Evolutionary conservation across 1,284 basidiomycete species (phyloP).

Genomic region (Nidula niveotomentosa): DNA sequence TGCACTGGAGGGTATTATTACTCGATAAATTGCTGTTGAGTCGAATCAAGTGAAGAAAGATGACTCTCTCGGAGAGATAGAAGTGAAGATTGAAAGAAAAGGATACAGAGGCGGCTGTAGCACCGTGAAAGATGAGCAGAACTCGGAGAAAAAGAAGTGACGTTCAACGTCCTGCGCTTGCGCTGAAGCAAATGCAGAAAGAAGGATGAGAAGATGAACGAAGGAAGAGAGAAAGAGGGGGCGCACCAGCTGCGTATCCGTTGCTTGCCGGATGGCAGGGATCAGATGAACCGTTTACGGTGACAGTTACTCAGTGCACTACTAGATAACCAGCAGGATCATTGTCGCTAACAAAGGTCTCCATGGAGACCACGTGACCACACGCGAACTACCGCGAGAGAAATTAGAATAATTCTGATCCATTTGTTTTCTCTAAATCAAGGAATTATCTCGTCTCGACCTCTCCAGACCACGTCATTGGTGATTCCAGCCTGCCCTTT

Average conservation of each 20-base stretch:
- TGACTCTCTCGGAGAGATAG: slow-evolving; percentile 31
- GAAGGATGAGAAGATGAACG: slow-evolving; percentile 24
- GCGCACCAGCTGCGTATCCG: slow-evolving; percentile 13
- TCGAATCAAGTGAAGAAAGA: slow-evolving; percentile 9
- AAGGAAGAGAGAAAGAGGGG: slow-evolving; percentile 12
- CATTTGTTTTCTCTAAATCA: no score
- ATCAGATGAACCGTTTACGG: neutral
- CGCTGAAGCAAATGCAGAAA: slow-evolving; percentile 29
- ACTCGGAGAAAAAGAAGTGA: slow-evolving; percentile 31
- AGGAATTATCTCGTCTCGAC: no score
- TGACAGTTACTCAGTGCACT: neutral
- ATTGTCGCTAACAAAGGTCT: neutral
- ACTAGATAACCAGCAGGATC: neutral
- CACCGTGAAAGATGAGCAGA: slow-evolving; percentile 20
- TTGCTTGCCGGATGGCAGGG: slow-evolving; percentile 1
- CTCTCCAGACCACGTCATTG: no score
- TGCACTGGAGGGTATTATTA: no score
- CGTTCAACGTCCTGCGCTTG: slow-evolving; percentile 61
- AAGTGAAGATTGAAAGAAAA: slow-evolving; percentile 8
- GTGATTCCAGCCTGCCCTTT: no score
- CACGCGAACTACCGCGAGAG: no score
- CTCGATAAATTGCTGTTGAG: neutral
- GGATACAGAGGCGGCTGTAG: slow-evolving; percentile 27
- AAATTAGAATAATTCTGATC: no score
- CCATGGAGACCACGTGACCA: neutral